Conservation (phyloP, 345 rosid genomes). For the Syzygium oleosum region DNA sequence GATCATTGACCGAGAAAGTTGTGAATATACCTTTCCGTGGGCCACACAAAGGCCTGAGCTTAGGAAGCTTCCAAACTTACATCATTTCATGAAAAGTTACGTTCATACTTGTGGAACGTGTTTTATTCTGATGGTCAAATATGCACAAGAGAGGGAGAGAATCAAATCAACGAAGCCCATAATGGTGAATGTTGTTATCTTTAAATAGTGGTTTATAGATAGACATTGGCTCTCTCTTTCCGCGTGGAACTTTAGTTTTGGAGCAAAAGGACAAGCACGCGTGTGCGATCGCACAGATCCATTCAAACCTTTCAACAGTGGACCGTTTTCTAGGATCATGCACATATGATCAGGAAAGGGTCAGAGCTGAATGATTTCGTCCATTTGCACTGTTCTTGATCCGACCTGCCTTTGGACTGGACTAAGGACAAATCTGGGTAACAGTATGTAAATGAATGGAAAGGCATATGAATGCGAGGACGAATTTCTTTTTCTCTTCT, state of each 20-base stretch:
- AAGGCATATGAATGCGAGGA: neutral
- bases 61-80: neutral
- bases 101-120: neutral
- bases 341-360: neutral
- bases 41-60: neutral
- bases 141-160: neutral
- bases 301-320: neutral
- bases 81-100: neutral
- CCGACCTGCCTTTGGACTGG: neutral
- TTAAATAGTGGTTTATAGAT: neutral
- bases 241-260: neutral
- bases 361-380: neutral
- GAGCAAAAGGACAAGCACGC: neutral
- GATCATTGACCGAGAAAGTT: neutral
- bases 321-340: neutral
- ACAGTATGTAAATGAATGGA: neutral
- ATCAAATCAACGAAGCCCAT: neutral
- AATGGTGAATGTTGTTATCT: neutral
- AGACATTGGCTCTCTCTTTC: neutral
- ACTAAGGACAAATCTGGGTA: neutral
- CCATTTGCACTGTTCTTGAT: neutral
- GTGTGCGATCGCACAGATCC: neutral
- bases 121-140: neutral
- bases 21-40: neutral
- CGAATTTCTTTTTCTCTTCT: too few species aligned